Evolutionary conservation across 495 filamentous ascomycete genomes (phyloP).

Genomic region (Penicillium bovifimosum): DNA sequence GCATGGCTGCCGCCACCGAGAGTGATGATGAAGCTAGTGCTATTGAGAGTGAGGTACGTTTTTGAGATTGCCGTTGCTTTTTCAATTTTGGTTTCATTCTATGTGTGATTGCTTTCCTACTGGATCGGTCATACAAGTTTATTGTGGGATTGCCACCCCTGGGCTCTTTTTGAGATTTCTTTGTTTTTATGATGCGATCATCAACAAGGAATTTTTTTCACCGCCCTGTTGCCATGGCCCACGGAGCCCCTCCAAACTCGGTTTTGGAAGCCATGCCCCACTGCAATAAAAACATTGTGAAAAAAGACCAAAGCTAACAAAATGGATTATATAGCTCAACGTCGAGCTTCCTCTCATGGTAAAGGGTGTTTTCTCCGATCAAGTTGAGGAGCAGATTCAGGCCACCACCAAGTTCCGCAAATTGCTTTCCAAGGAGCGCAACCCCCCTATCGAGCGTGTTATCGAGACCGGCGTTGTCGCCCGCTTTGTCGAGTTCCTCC

Average conservation of each 20-base stretch:
- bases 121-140: not conserved
- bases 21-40: constrained; percentile 95
- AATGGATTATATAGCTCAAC: constrained; percentile 63
- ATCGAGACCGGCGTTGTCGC: constrained; percentile 98
- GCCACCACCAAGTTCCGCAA: constrained; percentile 99
- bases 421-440: constrained; percentile 95
- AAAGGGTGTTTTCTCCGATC: constrained; percentile 92
- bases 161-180: constrained; percentile 6
- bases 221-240: constrained; percentile 35
- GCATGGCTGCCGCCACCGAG: constrained; percentile 80
- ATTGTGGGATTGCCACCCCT: constrained; percentile 6
- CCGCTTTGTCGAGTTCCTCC: constrained; percentile 97
- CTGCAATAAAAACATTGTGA: constrained; percentile 8
- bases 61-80: constrained; percentile 5
- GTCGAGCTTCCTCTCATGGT: constrained; percentile 99
- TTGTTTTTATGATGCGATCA: constrained; percentile 31
- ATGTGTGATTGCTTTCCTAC: not conserved
- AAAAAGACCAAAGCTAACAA: constrained; percentile 31
- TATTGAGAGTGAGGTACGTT: constrained; percentile 92
- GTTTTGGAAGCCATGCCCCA: constrained; percentile 18
- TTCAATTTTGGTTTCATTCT: constrained; percentile 14
- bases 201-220: constrained; percentile 38
- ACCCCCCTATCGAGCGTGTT: constrained; percentile 97
- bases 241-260: constrained; percentile 24
- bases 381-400: constrained; percentile 96